Base-by-base conservation (phyloP, 73 alveolate genomes). In the Paraurostyla sp. region DNA sequence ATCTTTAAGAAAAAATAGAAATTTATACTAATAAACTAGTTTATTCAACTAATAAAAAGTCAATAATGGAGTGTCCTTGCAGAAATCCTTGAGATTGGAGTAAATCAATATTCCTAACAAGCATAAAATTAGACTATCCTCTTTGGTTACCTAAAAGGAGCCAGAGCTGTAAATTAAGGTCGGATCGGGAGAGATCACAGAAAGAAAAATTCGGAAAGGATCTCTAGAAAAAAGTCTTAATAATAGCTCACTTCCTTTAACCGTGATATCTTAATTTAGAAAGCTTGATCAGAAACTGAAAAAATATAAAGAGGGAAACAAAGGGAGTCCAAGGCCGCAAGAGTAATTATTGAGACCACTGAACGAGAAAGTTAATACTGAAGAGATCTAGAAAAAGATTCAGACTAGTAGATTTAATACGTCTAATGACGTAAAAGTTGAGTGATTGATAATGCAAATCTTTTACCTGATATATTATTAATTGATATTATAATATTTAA, bases 381-480 rank as follows among this genome's bases (percentile, higher is more conserved):
- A n/a, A n/a, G n/a, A n/a, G n/a, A n/a, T n/a, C n/a, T n/a, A n/a
- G n/a, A n/a, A n/a, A n/a, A n/a, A n/a, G n/a, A n/a, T n/a, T n/a
- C n/a, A n/a, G n/a, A n/a, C n/a, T n/a, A n/a, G n/a, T n/a, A n/a
- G n/a, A n/a, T n/a, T n/a, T n/a, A n/a, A n/a, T n/a, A n/a, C n/a
- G n/a, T n/a, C n/a, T n/a, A n/a, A n/a, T n/a, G n/a, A n/a, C n/a
- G n/a, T n/a, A n/a, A n/a, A n/a, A n/a, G n/a, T n/a, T n/a, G n/a
- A n/a, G n/a, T n/a, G n/a, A n/a, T n/a, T n/a, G n/a, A n/a, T n/a
- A 9, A 3, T 30, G 82, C 82, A 65, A 65, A 65, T 65, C 82
- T 65, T 65, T 65, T 30, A 25, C 6, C 42, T 36, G 32, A 65
- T 22, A 38, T 38, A 65, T 22, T 35, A 35, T 15, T 36, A 7